Percentiles rank a stretch among this genome's conserved stretches.
Evolutionary conservation across 495 filamentous ascomycete species (phyloP).

Genomic region (Hyphodiscus hymeniophilus): DNA sequence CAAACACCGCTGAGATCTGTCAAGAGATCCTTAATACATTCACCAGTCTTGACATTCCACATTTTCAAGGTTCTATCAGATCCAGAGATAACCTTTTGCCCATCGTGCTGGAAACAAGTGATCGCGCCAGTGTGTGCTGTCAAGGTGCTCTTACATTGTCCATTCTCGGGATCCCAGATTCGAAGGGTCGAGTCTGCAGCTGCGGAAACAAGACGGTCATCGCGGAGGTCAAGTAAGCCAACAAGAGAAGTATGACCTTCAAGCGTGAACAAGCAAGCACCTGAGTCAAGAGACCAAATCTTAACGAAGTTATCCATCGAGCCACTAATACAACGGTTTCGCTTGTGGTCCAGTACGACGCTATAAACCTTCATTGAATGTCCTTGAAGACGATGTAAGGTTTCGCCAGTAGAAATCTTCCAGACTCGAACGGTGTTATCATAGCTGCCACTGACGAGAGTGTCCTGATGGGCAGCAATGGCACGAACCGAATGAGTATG

Average conservation of each 20-base stretch:
- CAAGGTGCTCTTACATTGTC: constrained; percentile 81
- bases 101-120: constrained; percentile 98
- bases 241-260: constrained; percentile 94
- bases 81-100: constrained; percentile 91
- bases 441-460: constrained; percentile 97
- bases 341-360: constrained; percentile 85
- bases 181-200: constrained; percentile 91
- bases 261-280: constrained; percentile 75
- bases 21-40: constrained; percentile 88
- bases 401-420: constrained; percentile 93
- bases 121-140: constrained; percentile 95
- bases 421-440: constrained; percentile 94
- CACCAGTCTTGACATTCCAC: constrained; percentile 92
- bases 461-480: constrained; percentile 92
- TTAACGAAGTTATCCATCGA: constrained; percentile 98
- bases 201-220: constrained; percentile 85
- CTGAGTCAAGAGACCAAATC: constrained; percentile 94
- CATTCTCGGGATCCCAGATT: constrained; percentile 95
- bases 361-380: constrained; percentile 95
- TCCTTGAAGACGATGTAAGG: constrained; percentile 77
- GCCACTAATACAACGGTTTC: constrained; percentile 93
- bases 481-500: constrained; percentile 95
- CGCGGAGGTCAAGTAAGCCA: constrained; percentile 78
- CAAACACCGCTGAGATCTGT: constrained; percentile 95
- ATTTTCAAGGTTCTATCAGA: constrained; percentile 95